phyloP scores from a whole-genome alignment of 2,329 filamentous ascomycete genomes.

The Ascochyta viciae-villosae region DNA sequence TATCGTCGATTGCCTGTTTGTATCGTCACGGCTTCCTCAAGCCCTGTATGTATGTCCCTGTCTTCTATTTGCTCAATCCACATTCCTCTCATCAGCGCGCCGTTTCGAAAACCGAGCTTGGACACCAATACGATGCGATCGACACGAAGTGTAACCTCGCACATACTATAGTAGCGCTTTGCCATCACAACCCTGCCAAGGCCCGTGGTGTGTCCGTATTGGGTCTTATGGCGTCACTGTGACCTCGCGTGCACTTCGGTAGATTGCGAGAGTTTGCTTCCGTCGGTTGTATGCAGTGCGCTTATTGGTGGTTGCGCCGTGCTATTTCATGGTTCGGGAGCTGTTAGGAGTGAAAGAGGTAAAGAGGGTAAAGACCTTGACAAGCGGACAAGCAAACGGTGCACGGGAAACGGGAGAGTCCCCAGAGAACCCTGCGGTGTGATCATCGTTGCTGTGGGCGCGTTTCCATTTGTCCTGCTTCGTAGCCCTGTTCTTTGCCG shows the following conservation, averaged over 20 bases:
- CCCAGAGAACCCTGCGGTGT: conserved; percentile 12
- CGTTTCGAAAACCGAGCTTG: conserved; percentile 13
- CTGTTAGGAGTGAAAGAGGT: conserved; percentile 9
- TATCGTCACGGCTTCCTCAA: not conserved
- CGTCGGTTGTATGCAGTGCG: conserved; percentile 1
- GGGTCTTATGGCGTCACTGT: conserved; percentile 19
- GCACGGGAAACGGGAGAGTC: conserved; percentile 14
- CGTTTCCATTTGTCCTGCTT: conserved; percentile 14
- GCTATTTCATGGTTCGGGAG: conserved; percentile 12
- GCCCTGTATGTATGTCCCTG: not conserved
- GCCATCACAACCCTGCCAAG: conserved; percentile 16
- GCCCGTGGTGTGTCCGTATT: conserved; percentile 7
- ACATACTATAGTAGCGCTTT: not conserved
- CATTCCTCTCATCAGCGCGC: conserved; percentile 10
- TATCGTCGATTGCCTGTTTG: conserved; percentile 7
- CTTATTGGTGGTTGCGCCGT: conserved; percentile 11
- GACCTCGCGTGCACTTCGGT: conserved; percentile 11
- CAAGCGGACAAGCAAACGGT: conserved; percentile 12
- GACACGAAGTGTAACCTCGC: conserved; percentile 15
- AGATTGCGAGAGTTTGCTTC: conserved; percentile 3
- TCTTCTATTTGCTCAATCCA: not conserved
- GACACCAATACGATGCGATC: conserved; percentile 13
- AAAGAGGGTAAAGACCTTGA: conserved; percentile 7
- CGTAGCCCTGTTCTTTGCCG: conserved; percentile 12
- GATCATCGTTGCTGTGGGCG: conserved; percentile 12